phyloP scores from a whole-genome alignment of 192 early-diverging fungal genomes.

The Gamsiella multidivaricata region DNA sequence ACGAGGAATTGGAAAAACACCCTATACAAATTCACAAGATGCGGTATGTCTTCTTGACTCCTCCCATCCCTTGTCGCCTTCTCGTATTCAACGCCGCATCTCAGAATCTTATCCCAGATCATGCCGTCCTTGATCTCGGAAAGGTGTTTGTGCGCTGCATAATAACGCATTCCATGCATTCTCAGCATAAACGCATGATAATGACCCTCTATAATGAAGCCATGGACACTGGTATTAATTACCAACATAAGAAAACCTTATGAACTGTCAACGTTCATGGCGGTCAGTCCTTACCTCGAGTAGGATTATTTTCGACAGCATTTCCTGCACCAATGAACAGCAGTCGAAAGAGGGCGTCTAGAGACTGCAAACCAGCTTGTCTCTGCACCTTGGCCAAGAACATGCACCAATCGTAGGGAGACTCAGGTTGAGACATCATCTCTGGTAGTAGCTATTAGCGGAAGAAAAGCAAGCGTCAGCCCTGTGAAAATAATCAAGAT shows the following conservation, averaged over 20 bases:
- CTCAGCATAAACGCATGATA: slow-evolving; percentile 23
- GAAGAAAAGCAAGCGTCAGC: not conserved
- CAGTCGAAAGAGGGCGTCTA: slow-evolving; percentile 56
- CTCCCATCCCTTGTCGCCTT: slow-evolving; percentile 37
- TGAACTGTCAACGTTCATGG: not conserved
- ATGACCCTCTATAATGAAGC: slow-evolving; percentile 16
- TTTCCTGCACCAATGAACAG: slow-evolving; percentile 52
- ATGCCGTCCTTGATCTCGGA: slow-evolving; percentile 13
- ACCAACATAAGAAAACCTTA: not conserved
- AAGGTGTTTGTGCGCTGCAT: slow-evolving; percentile 6
- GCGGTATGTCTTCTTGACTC: slow-evolving; percentile 3
- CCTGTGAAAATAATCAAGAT: not conserved
- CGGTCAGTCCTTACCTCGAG: slow-evolving; percentile 11
- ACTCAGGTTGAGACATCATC: slow-evolving; percentile 49
- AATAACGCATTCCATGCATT: slow-evolving; percentile 28
- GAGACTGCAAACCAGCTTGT: slow-evolving; percentile 38
- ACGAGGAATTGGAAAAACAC: slow-evolving; percentile 22
- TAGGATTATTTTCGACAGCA: slow-evolving; percentile 7
- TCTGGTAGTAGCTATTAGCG: slow-evolving; percentile 49
- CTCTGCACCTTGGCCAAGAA: slow-evolving; percentile 31
- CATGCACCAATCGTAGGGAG: slow-evolving; percentile 57
- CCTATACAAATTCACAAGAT: slow-evolving; percentile 24
- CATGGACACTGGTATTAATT: not conserved
- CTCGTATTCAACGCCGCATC: slow-evolving; percentile 56
- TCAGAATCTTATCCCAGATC: slow-evolving; percentile 57